Percentiles rank a stretch among this genome's conserved stretches.
Evolutionary conservation across 768 basidiomycete species (phyloP).

Genomic region (Kwoniella sp.): DNA sequence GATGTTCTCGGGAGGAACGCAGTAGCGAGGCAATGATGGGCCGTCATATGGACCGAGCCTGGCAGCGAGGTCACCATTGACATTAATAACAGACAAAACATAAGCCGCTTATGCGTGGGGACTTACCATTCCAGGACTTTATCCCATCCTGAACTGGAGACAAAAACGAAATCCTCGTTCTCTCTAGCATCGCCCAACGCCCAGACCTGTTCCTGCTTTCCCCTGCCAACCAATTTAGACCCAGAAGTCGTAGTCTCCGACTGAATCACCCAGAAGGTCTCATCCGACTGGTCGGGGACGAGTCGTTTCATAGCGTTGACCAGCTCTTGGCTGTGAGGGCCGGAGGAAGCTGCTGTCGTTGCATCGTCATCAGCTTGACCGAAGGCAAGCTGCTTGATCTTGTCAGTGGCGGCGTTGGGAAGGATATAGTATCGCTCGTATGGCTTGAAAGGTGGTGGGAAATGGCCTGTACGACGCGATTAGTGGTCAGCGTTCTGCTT

Average conservation of each 20-base stretch:
- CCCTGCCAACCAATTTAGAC: conserved; percentile 46
- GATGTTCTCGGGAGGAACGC: conserved; percentile 31
- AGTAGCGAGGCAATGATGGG: conserved; percentile 30
- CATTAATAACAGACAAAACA: too few relatives aligned
- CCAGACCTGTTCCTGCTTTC: conserved; percentile 25
- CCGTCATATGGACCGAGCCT: conserved; percentile 71
- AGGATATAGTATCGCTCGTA: conserved; percentile 36
- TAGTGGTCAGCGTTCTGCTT: not conserved
- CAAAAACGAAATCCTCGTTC: conserved; percentile 68
- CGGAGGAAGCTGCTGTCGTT: not conserved
- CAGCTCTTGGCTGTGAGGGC: not conserved
- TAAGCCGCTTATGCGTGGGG: not conserved
- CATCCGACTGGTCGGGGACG: conserved; percentile 40
- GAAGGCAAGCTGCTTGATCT: conserved; percentile 33
- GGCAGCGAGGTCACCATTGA: too few relatives aligned
- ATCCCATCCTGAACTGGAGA: conserved; percentile 73
- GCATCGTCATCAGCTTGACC: conserved; percentile 57
- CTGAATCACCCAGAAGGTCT: conserved; percentile 59
- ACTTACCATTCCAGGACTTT: conserved; percentile 71
- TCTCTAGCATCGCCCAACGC: conserved; percentile 58
- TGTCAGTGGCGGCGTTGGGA: conserved; percentile 21
- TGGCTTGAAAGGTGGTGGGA: conserved; percentile 33
- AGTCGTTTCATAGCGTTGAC: conserved; percentile 12
- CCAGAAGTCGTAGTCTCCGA: conserved; percentile 8
- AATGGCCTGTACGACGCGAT: not conserved